Base-by-base conservation (phyloP, 2,329 filamentous ascomycete species). In the Fusarium coffeatum region DNA sequence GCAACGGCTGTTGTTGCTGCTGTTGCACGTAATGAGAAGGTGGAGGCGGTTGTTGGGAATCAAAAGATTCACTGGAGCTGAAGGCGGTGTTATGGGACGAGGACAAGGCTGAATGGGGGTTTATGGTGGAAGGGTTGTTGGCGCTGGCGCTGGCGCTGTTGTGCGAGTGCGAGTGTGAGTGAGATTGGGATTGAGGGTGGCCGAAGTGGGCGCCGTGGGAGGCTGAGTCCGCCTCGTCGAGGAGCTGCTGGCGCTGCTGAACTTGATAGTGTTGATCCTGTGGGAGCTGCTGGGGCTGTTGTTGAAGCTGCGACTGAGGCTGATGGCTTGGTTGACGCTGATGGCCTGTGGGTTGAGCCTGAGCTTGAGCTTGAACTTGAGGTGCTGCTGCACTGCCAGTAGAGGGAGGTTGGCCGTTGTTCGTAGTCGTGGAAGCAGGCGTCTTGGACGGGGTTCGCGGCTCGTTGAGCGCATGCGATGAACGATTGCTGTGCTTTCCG, bases 401-500 rank as follows among this genome's bases (percentile, higher is more conserved):
- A 74, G 78, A 55, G 30, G 67, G 58, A 53, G 64, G 18, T 25
- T 51, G 49, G 32, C 37, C 57, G 43, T 53, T 50, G 53, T 45
- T 70, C 53, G 66, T 59, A 30, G 67, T 41, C 37, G 67, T 58
- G 12, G 67, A 47, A 58, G 59, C 40, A n/a, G 59, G 42, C 48
- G 63, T 56, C 51, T 71, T 71, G 45, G 67, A 66, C 76, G 80
- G 79, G 72, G 76, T 80, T 79, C 73, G 80, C 59, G 72, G 77
- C 76, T 86, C 85, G 74, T 81, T 80, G 74, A 87, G 81, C 69
- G 84, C 83, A 76, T 86, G 85, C 80, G 87, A 86, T 77, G 86
- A 86, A 74, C 85, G 85, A 76, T 86, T 86, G 81, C 82, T 84
- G 78, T 86, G 83, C 81, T 82, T 87, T 77, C 83, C 82, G 78